phyloP scores from a whole-genome alignment of 2,329 filamentous ascomycete genomes.

The Anthostomella pinea region DNA sequence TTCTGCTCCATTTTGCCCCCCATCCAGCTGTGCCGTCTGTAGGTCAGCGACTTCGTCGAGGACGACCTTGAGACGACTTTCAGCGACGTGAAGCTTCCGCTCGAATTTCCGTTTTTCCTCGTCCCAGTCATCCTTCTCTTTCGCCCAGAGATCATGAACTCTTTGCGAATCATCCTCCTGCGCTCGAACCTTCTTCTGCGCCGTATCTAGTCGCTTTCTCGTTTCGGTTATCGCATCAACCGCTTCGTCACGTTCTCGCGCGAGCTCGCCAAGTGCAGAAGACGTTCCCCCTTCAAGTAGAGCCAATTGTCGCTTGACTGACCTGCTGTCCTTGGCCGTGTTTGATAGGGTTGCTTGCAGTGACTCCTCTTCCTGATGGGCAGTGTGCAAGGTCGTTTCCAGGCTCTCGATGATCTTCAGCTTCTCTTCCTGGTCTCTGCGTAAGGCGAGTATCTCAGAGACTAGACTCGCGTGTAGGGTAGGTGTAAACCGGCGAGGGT shows the following conservation, averaged over 20 bases:
- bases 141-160: constrained; percentile 76
- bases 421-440: constrained; percentile 89
- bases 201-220: constrained; percentile 71
- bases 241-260: constrained; percentile 81
- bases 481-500: constrained; percentile 90
- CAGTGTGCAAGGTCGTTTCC: constrained; percentile 69
- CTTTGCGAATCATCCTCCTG: constrained; percentile 83
- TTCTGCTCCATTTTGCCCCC: constrained; percentile 40
- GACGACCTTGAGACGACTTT: constrained; percentile 78
- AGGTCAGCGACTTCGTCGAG: constrained; percentile 80
- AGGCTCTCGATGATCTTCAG: constrained; percentile 80
- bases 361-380: constrained; percentile 71
- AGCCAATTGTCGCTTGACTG: constrained; percentile 79
- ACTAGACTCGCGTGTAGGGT: constrained; percentile 93
- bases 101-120: constrained; percentile 79
- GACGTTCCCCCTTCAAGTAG: constrained; percentile 85
- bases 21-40: constrained; percentile 53
- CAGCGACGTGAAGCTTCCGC: constrained; percentile 83
- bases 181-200: constrained; percentile 72
- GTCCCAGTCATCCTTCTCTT: constrained; percentile 82
- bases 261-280: constrained; percentile 78
- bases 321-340: constrained; percentile 72
- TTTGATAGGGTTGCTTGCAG: constrained; percentile 60
- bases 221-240: constrained; percentile 69
- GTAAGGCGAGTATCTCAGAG: constrained; percentile 84